Percentiles rank a stretch among this genome's conserved stretches.
Evolutionary conservation across 177 flowering plant genomes (phyloP).

Genomic region (Vitis hybrid): DNA sequence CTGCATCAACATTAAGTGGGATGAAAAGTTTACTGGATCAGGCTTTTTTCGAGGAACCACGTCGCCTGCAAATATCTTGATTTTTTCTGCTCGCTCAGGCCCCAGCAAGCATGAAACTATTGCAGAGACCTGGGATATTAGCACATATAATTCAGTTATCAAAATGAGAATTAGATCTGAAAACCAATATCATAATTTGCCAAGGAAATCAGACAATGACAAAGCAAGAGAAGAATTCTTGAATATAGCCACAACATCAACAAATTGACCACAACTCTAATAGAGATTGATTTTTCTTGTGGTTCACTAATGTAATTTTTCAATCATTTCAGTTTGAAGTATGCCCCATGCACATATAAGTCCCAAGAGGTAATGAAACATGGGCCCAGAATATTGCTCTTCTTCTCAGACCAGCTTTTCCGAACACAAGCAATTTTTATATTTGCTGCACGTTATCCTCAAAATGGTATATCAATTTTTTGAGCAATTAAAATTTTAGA

Average conservation of each 20-base stretch:
- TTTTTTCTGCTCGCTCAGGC: slow-evolving; percentile 78
- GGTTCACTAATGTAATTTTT: background rate
- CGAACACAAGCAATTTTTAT: background rate
- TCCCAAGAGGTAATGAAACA: background rate
- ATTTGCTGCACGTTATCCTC: background rate
- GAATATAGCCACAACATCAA: background rate
- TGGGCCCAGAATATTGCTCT: background rate
- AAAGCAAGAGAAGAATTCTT: background rate
- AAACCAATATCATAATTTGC: background rate
- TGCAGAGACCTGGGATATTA: slow-evolving; percentile 75
- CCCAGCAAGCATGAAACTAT: slow-evolving; percentile 91
- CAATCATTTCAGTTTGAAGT: background rate
- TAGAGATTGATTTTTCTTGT: background rate
- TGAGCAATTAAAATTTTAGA: slow-evolving; percentile 22
- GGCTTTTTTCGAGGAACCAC: slow-evolving; percentile 95
- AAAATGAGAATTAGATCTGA: background rate
- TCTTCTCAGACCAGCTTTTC: background rate
- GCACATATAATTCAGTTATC: background rate
- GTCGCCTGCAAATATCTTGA: slow-evolving; percentile 91
- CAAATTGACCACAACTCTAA: background rate
- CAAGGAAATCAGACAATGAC: background rate
- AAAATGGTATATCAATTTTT: background rate
- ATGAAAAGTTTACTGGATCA: slow-evolving; percentile 64
- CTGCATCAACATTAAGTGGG: slow-evolving; percentile 5
- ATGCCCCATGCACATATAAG: background rate